Evolutionary conservation across 345 rosid genomes (phyloP).

Genomic region (Eucalyptus polybractea): DNA sequence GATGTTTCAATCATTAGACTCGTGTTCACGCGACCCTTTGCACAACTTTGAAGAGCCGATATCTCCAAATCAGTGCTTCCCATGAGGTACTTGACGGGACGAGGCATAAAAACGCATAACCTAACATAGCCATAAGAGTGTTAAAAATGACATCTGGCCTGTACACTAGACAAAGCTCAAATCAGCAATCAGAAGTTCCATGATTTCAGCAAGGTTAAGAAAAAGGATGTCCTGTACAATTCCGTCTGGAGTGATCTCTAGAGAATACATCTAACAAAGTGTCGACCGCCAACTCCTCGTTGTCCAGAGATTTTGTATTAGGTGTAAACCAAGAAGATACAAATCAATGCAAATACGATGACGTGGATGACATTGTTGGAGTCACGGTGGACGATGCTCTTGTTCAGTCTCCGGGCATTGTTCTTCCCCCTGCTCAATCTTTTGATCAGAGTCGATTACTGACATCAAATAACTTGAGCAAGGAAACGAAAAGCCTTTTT

Average conservation of each 20-base stretch:
- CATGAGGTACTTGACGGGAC: not conserved
- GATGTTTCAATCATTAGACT: not conserved
- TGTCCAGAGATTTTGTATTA: constrained; percentile 66
- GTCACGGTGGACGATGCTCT: constrained; percentile 60
- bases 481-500: not conserved
- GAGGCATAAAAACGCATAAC: not conserved
- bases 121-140: not conserved
- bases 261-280: not conserved
- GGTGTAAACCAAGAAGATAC: constrained; percentile 56
- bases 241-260: not conserved
- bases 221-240: not conserved
- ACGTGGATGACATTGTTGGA: constrained; percentile 65
- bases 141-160: not conserved
- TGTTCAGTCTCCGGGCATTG: constrained; percentile 64
- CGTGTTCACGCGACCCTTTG: not conserved
- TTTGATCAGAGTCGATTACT: constrained; percentile 74
- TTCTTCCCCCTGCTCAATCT: constrained; percentile 87
- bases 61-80: not conserved
- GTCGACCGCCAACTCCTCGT: not conserved
- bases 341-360: constrained; percentile 51
- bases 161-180: not conserved
- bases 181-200: not conserved
- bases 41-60: not conserved
- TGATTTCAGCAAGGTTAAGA: not conserved
- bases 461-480: not conserved